These are phyloP conservation scores for Gracilaria vermiculophylla DNA, from an alignment of 23 red algal genomes.

Conservation along the genomic window DNA sequence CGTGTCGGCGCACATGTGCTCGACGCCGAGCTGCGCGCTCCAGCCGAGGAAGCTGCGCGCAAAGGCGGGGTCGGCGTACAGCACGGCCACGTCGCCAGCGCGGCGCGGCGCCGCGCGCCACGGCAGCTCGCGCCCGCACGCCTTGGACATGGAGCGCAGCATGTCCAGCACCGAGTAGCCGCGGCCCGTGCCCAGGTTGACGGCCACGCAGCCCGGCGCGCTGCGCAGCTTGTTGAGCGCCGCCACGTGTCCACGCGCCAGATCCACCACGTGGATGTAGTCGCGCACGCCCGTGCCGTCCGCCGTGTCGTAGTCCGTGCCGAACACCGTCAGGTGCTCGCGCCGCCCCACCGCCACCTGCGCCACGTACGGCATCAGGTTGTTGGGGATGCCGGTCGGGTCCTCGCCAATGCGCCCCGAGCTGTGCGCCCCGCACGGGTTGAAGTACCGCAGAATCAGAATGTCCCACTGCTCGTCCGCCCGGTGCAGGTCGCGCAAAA, in stretches of 20 bases:
- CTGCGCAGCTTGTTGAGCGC: constrained; percentile 81
- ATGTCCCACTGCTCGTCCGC: constrained; percentile 81
- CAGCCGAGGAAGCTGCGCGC: constrained; percentile 89
- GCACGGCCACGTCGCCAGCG: constrained; percentile 75
- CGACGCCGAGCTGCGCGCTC: constrained; percentile 91
- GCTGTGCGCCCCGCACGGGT: constrained; percentile 94
- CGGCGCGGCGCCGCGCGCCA: constrained; percentile 79
- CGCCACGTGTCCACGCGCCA: constrained; percentile 97
- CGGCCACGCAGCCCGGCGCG: constrained; percentile 73
- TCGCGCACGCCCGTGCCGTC: constrained; percentile 98
- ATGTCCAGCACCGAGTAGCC: constrained; percentile 92
- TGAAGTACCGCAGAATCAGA: constrained; percentile 98
- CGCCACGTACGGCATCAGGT: constrained; percentile 99
- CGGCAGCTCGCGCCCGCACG: constrained; percentile 73
- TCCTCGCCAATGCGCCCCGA: constrained; percentile 95
- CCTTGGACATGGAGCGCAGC: constrained; percentile 91
- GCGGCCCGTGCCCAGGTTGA: constrained; percentile 95
- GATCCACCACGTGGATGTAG: constrained; percentile 99
- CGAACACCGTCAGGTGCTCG: constrained; percentile 86
- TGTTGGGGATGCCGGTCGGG: constrained; percentile 95
- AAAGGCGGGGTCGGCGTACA: constrained; percentile 90
- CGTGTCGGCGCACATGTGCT: constrained; percentile 95
- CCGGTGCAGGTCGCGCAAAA: constrained; percentile 86
- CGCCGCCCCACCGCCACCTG: constrained; percentile 98
- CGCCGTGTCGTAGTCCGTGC: constrained; percentile 92